Evolutionary conservation across 768 basidiomycete species (phyloP).

Genomic region (Gelatoporia subvermispora): DNA sequence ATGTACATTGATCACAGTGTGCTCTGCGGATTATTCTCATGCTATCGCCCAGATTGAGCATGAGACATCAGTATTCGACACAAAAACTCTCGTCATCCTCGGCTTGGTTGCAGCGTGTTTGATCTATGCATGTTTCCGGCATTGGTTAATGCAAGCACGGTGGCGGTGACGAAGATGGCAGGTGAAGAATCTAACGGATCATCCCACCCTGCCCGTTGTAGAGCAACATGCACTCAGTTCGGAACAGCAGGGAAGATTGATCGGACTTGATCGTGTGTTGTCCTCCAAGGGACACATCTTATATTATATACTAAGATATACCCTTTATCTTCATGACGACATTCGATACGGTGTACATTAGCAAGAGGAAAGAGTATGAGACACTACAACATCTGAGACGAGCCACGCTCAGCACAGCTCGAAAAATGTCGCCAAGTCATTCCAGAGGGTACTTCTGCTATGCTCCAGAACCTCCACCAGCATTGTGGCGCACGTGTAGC

Average conservation of each 20-base stretch:
- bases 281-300: too few relatives aligned
- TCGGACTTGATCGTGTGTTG: too few relatives aligned
- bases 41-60: slow-evolving; percentile 54
- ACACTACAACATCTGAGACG: background rate
- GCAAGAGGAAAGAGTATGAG: too few relatives aligned
- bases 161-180: background rate
- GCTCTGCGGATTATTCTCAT: background rate
- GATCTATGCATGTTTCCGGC: slow-evolving; percentile 39
- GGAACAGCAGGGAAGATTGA: too few relatives aligned
- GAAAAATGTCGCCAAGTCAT: slow-evolving; percentile 5
- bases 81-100: slow-evolving; percentile 36
- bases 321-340: too few relatives aligned
- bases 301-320: too few relatives aligned
- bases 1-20: slow-evolving; percentile 15
- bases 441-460: slow-evolving; percentile 9
- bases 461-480: slow-evolving; percentile 1
- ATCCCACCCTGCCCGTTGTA: background rate
- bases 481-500: slow-evolving; percentile 4
- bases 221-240: background rate
- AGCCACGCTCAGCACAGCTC: slow-evolving; percentile 6
- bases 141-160: slow-evolving; percentile 27
- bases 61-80: slow-evolving; percentile 60
- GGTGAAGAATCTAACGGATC: background rate
- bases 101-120: slow-evolving; percentile 36
- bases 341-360: too few relatives aligned